A percentile compares a stretch with the other conserved stretches of the same genome.
Conservation (phyloP, 306 rosid genomes). For the Dryas octopetala region DNA sequence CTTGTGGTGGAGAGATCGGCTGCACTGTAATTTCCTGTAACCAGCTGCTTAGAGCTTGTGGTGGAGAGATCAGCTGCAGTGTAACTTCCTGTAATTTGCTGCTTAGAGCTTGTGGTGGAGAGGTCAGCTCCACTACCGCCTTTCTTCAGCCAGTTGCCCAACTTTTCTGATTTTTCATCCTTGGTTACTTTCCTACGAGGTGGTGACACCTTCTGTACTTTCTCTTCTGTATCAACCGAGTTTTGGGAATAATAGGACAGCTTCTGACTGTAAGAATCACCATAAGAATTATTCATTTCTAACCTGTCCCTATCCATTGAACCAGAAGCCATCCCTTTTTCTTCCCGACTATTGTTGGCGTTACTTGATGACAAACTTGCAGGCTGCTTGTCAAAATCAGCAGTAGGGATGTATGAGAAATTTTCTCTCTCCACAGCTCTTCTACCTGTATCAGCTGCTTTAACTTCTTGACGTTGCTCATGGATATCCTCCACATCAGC, state of each 20-base stretch:
- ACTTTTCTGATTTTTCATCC: constrained; percentile 79
- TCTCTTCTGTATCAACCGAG: constrained; percentile 55
- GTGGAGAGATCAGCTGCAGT: constrained; percentile 28
- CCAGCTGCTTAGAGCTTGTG: constrained; percentile 59
- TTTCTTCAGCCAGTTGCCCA: constrained; percentile 54
- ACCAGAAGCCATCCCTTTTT: constrained; percentile 47
- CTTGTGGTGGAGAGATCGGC: constrained; percentile 46
- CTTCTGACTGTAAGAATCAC: constrained; percentile 59
- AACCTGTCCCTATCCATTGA: constrained; percentile 56
- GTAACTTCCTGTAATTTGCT: constrained; percentile 40
- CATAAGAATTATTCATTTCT: constrained; percentile 55
- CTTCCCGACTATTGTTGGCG: constrained; percentile 52
- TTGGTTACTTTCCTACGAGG: constrained; percentile 69
- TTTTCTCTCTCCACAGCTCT: constrained; percentile 65
- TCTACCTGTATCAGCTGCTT: constrained; percentile 51
- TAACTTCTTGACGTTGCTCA: constrained; percentile 67
- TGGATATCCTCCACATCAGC: constrained; percentile 49
- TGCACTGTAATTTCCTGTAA: constrained; percentile 30
- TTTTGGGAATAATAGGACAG: constrained; percentile 51
- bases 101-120: constrained; percentile 58
- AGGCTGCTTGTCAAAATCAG: constrained; percentile 61
- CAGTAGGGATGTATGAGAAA: constrained; percentile 45
- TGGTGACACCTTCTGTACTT: constrained; percentile 83
- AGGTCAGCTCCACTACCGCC: constrained; percentile 32
- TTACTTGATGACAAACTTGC: constrained; percentile 46